Evolutionary conservation across 805 yeast genomes (phyloP).

Genomic region (Saccharomyces paradoxus): DNA sequence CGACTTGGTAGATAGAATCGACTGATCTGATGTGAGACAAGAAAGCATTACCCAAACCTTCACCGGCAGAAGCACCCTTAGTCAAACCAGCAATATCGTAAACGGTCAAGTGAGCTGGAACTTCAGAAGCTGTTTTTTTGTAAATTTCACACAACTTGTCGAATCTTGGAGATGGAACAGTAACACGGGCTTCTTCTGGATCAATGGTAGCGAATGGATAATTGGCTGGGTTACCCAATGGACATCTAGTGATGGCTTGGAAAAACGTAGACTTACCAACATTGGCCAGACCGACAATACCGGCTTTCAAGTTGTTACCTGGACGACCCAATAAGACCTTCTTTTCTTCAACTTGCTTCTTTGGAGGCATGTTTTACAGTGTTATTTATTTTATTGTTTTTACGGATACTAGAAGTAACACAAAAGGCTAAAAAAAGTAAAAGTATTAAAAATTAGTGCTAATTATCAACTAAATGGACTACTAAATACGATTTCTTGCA

Average conservation of each 20-base stretch:
- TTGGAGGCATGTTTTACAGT: conserved; percentile 30
- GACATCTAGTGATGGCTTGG: conserved; percentile 71
- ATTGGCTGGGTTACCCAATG: conserved; percentile 65
- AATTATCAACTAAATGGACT: not conserved
- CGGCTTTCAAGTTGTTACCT: conserved; percentile 47
- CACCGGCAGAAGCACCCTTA: conserved; percentile 93
- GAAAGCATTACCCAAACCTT: conserved; percentile 96
- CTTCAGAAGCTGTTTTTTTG: conserved; percentile 72
- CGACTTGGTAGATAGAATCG: conserved; percentile 96
- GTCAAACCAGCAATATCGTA: conserved; percentile 98
- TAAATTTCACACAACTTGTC: conserved; percentile 68
- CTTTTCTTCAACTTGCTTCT: conserved; percentile 41
- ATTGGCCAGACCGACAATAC: conserved; percentile 75
- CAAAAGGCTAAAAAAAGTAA: not conserved
- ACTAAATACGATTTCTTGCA: not conserved
- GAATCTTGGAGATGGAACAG: conserved; percentile 85
- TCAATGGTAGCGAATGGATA: conserved; percentile 85
- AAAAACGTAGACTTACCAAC: conserved; percentile 77
- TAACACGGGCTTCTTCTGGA: conserved; percentile 95
- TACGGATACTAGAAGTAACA: not conserved
- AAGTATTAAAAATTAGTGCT: not conserved
- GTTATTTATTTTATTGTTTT: not conserved
- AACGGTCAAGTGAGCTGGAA: conserved; percentile 87
- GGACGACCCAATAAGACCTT: conserved; percentile 79
- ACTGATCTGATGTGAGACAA: conserved; percentile 94